A percentile compares a stretch with the other conserved stretches of the same genome.
These are phyloP conservation scores for Penicillium bialowiezense DNA, from an alignment of 495 filamentous ascomycete genomes.

Conservation along the genomic window DNA sequence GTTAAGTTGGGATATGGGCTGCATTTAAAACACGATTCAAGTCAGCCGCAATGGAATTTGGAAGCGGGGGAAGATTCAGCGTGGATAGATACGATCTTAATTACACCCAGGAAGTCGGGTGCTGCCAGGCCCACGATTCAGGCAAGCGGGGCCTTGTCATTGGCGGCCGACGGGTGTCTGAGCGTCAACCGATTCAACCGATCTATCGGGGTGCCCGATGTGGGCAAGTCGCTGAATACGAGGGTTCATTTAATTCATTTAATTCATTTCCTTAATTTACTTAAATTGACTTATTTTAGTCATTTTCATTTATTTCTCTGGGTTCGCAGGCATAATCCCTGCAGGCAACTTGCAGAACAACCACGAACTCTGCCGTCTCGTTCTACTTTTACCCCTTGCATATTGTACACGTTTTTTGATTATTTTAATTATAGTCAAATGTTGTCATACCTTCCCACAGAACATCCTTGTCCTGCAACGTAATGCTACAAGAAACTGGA, in stretches of 20 bases:
- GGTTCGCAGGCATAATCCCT: constrained; percentile 1
- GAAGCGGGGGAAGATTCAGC: constrained; percentile 7
- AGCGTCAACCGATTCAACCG: constrained; percentile 6
- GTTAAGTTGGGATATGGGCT: not conserved
- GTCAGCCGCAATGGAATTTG: constrained; percentile 7
- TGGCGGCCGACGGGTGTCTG: not conserved
- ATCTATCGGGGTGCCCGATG: constrained; percentile 17
- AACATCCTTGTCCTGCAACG: no score
- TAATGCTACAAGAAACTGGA: no score
- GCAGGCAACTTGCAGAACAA: not conserved
- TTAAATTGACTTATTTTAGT: no score
- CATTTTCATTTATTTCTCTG: no score
- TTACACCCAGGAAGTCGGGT: constrained; percentile 6
- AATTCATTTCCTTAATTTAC: no score
- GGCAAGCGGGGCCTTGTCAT: not conserved
- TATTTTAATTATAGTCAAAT: no score
- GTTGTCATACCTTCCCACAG: no score
- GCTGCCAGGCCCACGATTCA: not conserved
- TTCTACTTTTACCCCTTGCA: constrained; percentile 8
- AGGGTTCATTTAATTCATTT: not conserved
- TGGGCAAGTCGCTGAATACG: constrained; percentile 1
- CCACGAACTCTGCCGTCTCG: constrained; percentile 2
- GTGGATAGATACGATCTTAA: constrained; percentile 2
- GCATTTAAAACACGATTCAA: constrained; percentile 6
- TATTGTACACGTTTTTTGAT: constrained; percentile 11